A percentile compares a stretch with the other conserved stretches of the same genome.
Conservation (phyloP, 257 asterid genomes). For the Penstemon davidsonii region DNA sequence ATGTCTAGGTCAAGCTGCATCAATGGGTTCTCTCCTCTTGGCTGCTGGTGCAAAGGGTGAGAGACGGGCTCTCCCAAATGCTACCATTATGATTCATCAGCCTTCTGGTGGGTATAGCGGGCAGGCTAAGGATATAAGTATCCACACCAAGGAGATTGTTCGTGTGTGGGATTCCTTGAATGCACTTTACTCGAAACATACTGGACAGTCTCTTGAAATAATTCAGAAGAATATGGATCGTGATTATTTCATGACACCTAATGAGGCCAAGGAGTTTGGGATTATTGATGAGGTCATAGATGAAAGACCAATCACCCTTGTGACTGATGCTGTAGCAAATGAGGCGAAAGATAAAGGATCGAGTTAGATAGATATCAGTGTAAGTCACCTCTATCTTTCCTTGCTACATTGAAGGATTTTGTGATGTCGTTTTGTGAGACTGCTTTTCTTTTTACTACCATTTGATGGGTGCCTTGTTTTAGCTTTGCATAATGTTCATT, state of each 20-base stretch:
- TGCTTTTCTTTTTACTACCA: too few relatives aligned
- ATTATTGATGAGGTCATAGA: constrained; percentile 85
- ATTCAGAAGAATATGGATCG: constrained; percentile 82
- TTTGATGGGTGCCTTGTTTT: too few relatives aligned
- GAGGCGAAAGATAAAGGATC: constrained; percentile 60
- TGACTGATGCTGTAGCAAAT: constrained; percentile 64
- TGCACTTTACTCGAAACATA: constrained; percentile 75
- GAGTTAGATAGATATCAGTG: constrained; percentile 47
- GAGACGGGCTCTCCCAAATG: constrained; percentile 86
- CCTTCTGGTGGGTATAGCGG: constrained; percentile 96
- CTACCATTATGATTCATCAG: constrained; percentile 89
- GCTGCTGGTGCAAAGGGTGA: constrained; percentile 97
- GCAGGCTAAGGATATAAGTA: constrained; percentile 86
- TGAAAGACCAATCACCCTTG: constrained; percentile 72
- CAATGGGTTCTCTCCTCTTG: constrained; percentile 94
- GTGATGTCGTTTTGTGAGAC: too few relatives aligned
- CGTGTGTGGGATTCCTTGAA: constrained; percentile 84
- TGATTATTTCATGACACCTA: constrained; percentile 91
- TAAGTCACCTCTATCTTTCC: constrained; percentile 24
- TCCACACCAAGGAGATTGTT: constrained; percentile 80
- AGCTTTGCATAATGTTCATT: too few relatives aligned
- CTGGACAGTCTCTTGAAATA: constrained; percentile 69
- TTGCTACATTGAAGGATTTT: background rate
- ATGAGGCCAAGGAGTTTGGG: constrained; percentile 91
- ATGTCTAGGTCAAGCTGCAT: constrained; percentile 96